Evolutionary conservation across 768 basidiomycete genomes (phyloP), one percentile per base, ranked within the genome.

Genomic region (Gautieria morchelliformis): DNA sequence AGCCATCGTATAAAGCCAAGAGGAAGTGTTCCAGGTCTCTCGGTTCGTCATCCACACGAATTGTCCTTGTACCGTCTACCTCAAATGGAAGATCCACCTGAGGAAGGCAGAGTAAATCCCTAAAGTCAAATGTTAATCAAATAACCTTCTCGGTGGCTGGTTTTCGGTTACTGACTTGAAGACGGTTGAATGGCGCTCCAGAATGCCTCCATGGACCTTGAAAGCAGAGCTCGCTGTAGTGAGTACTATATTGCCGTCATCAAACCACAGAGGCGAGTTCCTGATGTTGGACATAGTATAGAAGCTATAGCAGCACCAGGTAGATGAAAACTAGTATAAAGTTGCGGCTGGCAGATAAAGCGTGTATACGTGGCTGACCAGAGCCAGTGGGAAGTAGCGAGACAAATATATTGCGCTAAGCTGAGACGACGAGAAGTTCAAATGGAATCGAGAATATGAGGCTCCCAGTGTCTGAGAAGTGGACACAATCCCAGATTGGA

Each of bases 181-280:
- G 37, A 80, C 73, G 1, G 65, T 63, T 0, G 87, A 89, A 63
- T 87, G 86, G 9, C 83, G 80, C 52, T 72, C 76, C 14, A 90
- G 70, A 14, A 89, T 68, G 12, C 85, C 83, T 61, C 71, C 72
- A 65, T 89, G 88, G 3, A 89, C 82, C 55, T 85, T 66, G 64
- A 89, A 89, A 64, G 85, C 87, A 55, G 70, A 71, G 1, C 70
- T 63, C 6, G 73, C 79, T 51, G 83, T 73, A 48, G 84, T 74
- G 32, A 90, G 67, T 15, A 79, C 84, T 44, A 89, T 67, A 63
- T 87, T 88, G 19, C 84, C 87, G 64, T 89, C 87, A 33, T 72
- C 70, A 60, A 89, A 87, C 65, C 72, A 83, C 17, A 88, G 70
- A 69, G 48, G 48, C 22, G 48, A 49, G 22, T 49, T 4, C 27